phyloP scores from a whole-genome alignment of 2,329 filamentous ascomycete species.

The Trichoderma pleuroti region DNA sequence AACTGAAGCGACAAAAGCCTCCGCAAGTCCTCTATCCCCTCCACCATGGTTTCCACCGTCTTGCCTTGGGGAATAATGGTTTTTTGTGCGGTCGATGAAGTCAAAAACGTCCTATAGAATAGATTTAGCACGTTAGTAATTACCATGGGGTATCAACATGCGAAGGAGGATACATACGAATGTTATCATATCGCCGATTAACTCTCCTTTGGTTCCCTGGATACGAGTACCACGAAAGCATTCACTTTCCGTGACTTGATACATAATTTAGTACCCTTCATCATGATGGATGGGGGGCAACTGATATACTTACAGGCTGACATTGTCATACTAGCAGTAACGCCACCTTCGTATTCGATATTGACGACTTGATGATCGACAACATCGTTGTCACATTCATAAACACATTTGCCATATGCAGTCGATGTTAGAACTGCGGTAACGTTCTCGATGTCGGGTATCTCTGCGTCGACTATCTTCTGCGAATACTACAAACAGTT shows the following conservation, averaged over 20 bases:
- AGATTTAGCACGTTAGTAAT: neutral
- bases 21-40: neutral
- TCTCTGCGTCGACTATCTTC: neutral
- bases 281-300: neutral
- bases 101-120: neutral
- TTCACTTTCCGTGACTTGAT: neutral
- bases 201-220: neutral
- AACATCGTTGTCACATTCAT: neutral
- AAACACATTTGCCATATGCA: neutral
- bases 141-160: neutral
- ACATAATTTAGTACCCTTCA: neutral
- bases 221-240: neutral
- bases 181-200: neutral
- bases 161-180: neutral
- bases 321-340: neutral
- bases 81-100: neutral
- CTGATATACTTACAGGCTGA: neutral
- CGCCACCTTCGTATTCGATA: neutral
- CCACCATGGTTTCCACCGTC: neutral
- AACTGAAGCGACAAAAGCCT: neutral
- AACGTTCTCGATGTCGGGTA: neutral
- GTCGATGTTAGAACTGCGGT: neutral
- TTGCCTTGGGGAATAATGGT: neutral
- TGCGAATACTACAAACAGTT: neutral
- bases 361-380: neutral